Base-by-base conservation (phyloP, 2,329 filamentous ascomycete species). In the Trichoderma asperellum region DNA sequence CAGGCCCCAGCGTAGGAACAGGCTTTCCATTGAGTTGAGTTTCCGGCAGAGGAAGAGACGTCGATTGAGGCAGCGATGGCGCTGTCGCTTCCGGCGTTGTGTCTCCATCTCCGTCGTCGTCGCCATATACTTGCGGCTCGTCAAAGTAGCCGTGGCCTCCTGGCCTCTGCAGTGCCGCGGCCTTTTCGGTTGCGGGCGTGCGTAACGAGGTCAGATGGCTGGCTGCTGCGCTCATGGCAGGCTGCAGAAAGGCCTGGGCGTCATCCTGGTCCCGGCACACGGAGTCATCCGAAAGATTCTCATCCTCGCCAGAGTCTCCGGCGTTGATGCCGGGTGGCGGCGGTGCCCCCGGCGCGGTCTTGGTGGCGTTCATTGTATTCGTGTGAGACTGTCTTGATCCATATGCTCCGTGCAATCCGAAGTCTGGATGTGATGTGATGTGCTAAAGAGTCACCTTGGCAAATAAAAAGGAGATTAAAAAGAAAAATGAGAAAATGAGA, bases 171-270 rank as follows among this genome's bases (percentile, higher is more conserved):
- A 89, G 80, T 0, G 85, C 87, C 7, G 85, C 84, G 18, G 82
- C 84, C 77, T 87, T 89, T 75, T 89, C 88, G 34, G 83, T 81
- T 4, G 86, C 86, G 6, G 87, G 85, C 0, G 86, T 89, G 67
- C 80, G 83, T 5, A 83, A 79, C 4, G 85, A 84, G 14, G 86
- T 86, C 49, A 89, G 79, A 58, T 86, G 84, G 5, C 85, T 86
- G 10, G 87, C 88, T 27, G 81, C 81, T 7, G 83, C 82, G 75
- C 87, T 89, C 71, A 90, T 83, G 29, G 87, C 82, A 2, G 87
- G 86, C 74, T 88, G 87, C 61, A 90, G 82, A 57, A 89, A 83
- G 8, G 86, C 87, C 72, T 88, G 86, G 5, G 85, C 87, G 72
- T 86, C 86, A 73, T 89, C 86, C 68, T 85, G 81, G 57, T 86